phyloP scores from a whole-genome alignment of 345 rosid species.

The Hibiscus syriacus region DNA sequence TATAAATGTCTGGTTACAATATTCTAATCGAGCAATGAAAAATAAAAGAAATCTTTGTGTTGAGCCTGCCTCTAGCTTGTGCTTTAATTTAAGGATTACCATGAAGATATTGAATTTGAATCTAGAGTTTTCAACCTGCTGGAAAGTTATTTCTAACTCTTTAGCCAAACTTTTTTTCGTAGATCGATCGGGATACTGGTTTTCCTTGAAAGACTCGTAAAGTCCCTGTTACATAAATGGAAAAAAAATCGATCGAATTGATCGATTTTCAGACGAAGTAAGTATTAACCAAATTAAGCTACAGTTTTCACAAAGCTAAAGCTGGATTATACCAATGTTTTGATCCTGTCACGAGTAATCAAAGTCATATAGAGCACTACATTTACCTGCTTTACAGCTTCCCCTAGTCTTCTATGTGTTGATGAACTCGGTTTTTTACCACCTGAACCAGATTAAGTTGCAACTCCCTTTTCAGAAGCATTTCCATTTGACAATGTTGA shows the following conservation, averaged over 20 bases:
- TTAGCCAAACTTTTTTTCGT: constrained; percentile 51
- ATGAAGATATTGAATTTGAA: background rate
- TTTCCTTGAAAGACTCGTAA: constrained; percentile 40
- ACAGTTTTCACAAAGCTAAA: background rate
- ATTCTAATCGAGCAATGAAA: no score
- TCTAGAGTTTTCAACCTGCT: constrained; percentile 38
- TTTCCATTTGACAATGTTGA: constrained; percentile 20
- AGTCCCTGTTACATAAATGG: no score
- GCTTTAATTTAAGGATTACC: no score
- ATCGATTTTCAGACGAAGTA: no score
- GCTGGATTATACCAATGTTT: background rate
- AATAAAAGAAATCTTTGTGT: no score
- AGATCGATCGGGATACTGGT: constrained; percentile 65
- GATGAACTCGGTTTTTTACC: constrained; percentile 26
- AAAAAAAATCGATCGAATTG: no score
- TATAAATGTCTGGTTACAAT: no score
- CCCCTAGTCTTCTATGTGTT: constrained; percentile 44
- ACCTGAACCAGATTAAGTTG: constrained; percentile 22
- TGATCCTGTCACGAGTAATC: background rate
- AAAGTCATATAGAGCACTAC: background rate
- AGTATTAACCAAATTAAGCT: background rate
- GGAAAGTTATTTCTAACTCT: constrained; percentile 53
- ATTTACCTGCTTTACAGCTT: constrained; percentile 56
- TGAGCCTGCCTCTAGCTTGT: no score
- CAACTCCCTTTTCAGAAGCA: constrained; percentile 10